Evolutionary conservation across 163 green algal genomes (phyloP), one percentile per base, ranked within the genome.

Genomic region (Chloromonas sp.): DNA sequence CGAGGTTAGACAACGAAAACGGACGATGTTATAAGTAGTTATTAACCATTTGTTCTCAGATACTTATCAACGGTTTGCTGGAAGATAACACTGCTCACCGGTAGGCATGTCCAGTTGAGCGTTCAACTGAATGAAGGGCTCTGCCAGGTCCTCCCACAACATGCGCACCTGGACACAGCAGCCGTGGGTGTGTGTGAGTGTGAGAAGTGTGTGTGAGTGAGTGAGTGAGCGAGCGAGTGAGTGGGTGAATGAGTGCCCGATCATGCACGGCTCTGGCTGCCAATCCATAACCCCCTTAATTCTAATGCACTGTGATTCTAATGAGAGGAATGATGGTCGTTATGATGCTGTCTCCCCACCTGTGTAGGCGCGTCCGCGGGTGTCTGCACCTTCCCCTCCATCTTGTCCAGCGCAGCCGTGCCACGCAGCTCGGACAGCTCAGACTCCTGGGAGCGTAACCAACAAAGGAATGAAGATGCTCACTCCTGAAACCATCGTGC

Each of bases 321-420:
- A 74, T 11, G 11, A 74, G 66, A 74, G 66, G 66, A 74, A 74
- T 74, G 66, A 74, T 74, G 66, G 66, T 5, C 66, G 66, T 5
- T 74, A 11, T 11, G 66, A 74, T 74, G 66, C 66, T 74, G 66
- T 11, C 66, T 74, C 5, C 71, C 58, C 71, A 91, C 90, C 83
- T 87, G 83, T 15, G 90, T 92, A 57, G 90, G 90, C 15, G 89
- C 90, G 82, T 93, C 90, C 0, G 90, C 85, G 0, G 90, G 90
- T 76, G 88, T 86, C 81, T 92, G 89, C 81, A 92, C 89, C 13
- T 71, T 58, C 0, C 90, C 90, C 36, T 88, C 66, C 84, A 92
- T 89, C 84, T 93, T 93, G 89, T 93, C 90, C 13, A 87, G 79
- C 1, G 89, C 89, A 13, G 88, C 88, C 2, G 90, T 93, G 83